Conservation (phyloP, 257 asterid genomes). For the Nicotiana noctiflora region DNA sequence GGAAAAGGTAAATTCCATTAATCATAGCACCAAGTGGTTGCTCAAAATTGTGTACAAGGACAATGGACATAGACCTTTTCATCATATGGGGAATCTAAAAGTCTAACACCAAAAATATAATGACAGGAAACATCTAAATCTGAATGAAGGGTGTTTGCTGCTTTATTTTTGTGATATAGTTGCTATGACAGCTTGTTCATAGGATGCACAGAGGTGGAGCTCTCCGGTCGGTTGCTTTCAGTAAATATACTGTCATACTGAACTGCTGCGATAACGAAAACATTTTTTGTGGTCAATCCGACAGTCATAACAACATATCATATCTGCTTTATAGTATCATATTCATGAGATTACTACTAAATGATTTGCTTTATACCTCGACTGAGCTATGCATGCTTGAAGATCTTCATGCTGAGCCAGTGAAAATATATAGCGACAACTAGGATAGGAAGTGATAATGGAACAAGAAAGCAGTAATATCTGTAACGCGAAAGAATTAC, state of each 20-base stretch:
- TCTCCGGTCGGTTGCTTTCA: too few relatives aligned
- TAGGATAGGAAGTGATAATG: constrained; percentile 60
- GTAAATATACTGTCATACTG: too few relatives aligned
- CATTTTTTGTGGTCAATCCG: too few relatives aligned
- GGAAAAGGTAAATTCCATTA: neutral
- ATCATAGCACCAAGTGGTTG: neutral
- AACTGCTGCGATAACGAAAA: too few relatives aligned
- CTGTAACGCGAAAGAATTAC: too few relatives aligned
- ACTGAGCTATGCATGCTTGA: constrained; percentile 57
- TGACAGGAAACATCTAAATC: neutral
- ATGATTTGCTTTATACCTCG: neutral
- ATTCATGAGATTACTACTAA: neutral
- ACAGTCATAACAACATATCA: neutral
- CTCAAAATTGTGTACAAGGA: neutral
- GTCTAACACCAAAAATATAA: neutral
- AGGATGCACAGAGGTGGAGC: neutral
- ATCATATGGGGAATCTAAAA: too few relatives aligned
- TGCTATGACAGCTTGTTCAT: too few relatives aligned
- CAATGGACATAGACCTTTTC: neutral
- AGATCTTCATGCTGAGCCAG: constrained; percentile 78
- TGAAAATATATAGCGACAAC: constrained; percentile 53
- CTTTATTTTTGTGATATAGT: too few relatives aligned
- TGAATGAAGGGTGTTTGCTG: too few relatives aligned
- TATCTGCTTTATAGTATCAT: neutral
- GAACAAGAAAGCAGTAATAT: constrained; percentile 49